phyloP scores from a whole-genome alignment of 2,329 filamentous ascomycete species.

The Exserohilum rostratum region DNA sequence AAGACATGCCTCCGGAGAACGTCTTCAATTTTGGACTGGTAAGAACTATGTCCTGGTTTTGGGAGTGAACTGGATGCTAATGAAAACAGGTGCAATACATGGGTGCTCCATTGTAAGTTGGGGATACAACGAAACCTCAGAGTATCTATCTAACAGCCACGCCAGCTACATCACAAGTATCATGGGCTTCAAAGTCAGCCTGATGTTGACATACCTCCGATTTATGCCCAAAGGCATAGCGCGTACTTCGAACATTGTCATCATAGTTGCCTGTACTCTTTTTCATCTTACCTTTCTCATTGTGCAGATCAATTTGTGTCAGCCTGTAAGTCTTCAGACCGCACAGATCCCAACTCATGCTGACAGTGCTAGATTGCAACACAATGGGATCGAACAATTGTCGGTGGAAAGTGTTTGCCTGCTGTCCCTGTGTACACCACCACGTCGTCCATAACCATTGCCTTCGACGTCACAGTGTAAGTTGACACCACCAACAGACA shows the following conservation, averaged over 20 bases:
- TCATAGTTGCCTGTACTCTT: conserved; percentile 17
- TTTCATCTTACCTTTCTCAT: conserved; percentile 21
- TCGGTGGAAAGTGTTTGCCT: conserved; percentile 16
- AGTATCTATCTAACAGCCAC: background rate
- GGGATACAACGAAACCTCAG: background rate
- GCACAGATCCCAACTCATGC: background rate
- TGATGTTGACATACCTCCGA: conserved; percentile 19
- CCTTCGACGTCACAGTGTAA: conserved; percentile 20
- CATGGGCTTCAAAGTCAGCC: conserved; percentile 22
- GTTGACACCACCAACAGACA: background rate
- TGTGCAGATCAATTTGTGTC: conserved; percentile 20
- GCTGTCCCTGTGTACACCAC: conserved; percentile 22
- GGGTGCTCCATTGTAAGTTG: conserved; percentile 22
- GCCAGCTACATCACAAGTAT: conserved; percentile 23
- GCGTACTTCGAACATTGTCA: conserved; percentile 11
- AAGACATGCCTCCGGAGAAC: conserved; percentile 19
- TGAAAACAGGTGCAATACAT: conserved; percentile 21
- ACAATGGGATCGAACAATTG: conserved; percentile 21
- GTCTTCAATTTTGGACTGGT: conserved; percentile 23
- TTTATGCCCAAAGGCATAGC: conserved; percentile 23
- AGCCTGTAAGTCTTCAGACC: conserved; percentile 7
- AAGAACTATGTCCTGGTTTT: background rate
- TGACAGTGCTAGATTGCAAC: conserved; percentile 10
- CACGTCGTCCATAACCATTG: conserved; percentile 20
- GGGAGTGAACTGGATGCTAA: background rate